phyloP scores from a whole-genome alignment of 441 rosid species.

The Adansonia rubrostipa region DNA sequence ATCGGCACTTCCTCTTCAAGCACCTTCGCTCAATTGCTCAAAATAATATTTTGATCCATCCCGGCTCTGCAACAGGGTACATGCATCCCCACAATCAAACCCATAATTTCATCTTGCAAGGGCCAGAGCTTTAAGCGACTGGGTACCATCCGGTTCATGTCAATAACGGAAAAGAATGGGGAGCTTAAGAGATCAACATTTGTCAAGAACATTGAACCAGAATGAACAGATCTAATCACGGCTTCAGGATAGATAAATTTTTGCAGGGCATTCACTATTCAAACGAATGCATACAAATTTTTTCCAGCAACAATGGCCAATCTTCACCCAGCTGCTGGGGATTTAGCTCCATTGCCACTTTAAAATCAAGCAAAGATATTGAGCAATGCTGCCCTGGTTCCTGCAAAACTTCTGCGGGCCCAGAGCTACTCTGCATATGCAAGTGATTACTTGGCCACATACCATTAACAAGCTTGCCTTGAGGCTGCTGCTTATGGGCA shows the following conservation, averaged over 20 bases:
- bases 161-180: constrained; percentile 31
- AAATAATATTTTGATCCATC: constrained; percentile 37
- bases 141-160: constrained; percentile 41
- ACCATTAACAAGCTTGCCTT: constrained; percentile 56
- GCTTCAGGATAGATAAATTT: constrained; percentile 38
- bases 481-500: constrained; percentile 60
- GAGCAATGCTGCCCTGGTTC: constrained; percentile 48
- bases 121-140: constrained; percentile 39
- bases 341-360: constrained; percentile 89
- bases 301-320: constrained; percentile 88
- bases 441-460: constrained; percentile 62
- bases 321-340: constrained; percentile 90
- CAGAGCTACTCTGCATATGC: constrained; percentile 53
- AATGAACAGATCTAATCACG: constrained; percentile 31
- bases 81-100: constrained; percentile 37
- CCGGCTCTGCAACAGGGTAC: constrained; percentile 46
- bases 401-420: constrained; percentile 44
- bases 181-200: constrained; percentile 36
- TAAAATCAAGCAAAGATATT: constrained; percentile 78
- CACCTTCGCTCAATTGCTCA: constrained; percentile 46
- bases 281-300: constrained; percentile 59
- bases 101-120: constrained; percentile 38
- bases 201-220: constrained; percentile 45
- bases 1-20: constrained; percentile 37
- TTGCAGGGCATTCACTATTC: constrained; percentile 53